Evolutionary conservation across 2,329 filamentous ascomycete genomes (phyloP).

Genomic region (Chaetoscypha palmicola): DNA sequence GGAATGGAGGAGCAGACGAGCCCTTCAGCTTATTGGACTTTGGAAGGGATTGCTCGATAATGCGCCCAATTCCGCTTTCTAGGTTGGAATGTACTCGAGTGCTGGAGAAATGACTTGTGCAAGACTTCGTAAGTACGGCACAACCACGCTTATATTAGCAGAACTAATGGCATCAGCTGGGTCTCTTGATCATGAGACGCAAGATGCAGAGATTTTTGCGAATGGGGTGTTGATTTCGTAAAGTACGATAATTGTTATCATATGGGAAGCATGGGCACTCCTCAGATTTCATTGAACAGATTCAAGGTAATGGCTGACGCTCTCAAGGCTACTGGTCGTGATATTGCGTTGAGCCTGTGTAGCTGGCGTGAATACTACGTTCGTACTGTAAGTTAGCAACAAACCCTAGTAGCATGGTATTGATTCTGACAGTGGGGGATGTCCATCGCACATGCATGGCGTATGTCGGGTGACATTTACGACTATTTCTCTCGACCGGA

Average conservation of each 20-base stretch:
- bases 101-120: slow-evolving; percentile 29
- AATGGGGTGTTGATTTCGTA: slow-evolving; percentile 43
- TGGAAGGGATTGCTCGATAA: slow-evolving; percentile 1
- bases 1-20: slow-evolving; percentile 1
- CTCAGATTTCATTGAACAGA: slow-evolving; percentile 16
- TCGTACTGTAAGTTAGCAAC: slow-evolving; percentile 12
- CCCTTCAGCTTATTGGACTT: slow-evolving; percentile 3
- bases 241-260: slow-evolving; percentile 52
- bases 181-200: slow-evolving; percentile 34
- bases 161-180: slow-evolving; percentile 26
- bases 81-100: slow-evolving; percentile 37
- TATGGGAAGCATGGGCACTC: slow-evolving; percentile 38
- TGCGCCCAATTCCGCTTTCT: slow-evolving; percentile 27
- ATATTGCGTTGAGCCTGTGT: slow-evolving; percentile 32
- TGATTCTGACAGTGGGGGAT: slow-evolving; percentile 29
- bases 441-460: slow-evolving; percentile 33
- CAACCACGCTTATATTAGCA: neutral
- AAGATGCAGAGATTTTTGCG: slow-evolving; percentile 44
- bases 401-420: neutral
- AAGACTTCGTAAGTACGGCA: slow-evolving; percentile 17
- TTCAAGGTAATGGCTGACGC: slow-evolving; percentile 31
- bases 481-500: slow-evolving; percentile 24
- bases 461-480: slow-evolving; percentile 35
- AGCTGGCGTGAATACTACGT: slow-evolving; percentile 43
- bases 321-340: slow-evolving; percentile 25